phyloP scores from a whole-genome alignment of 163 green algal species.

The Prototheca wickerhamii region DNA sequence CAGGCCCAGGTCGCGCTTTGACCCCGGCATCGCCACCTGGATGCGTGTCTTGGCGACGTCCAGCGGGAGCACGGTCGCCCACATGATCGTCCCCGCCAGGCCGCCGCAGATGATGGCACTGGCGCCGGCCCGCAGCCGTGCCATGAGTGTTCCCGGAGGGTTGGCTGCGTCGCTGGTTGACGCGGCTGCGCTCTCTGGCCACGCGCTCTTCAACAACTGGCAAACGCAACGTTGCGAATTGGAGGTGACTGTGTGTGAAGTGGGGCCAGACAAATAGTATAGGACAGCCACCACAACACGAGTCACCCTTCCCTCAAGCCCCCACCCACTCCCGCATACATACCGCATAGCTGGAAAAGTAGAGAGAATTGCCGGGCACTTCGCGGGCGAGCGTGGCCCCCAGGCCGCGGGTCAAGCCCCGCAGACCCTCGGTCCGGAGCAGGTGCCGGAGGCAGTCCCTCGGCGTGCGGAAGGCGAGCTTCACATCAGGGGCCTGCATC shows the following conservation, averaged over 20 bases:
- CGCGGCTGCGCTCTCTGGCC: not conserved
- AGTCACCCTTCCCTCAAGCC: not conserved
- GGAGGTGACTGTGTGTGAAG: too few relatives aligned
- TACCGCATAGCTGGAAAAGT: conserved; percentile 63
- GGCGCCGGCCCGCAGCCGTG: conserved; percentile 18
- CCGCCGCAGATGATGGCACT: conserved; percentile 63
- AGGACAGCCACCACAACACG: not conserved
- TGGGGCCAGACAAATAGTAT: too few relatives aligned
- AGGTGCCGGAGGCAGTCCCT: conserved; percentile 44
- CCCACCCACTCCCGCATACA: not conserved
- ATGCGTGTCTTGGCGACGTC: conserved; percentile 85
- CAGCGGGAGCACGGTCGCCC: conserved; percentile 68
- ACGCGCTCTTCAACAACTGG: conserved; percentile 9
- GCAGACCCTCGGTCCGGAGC: conserved; percentile 45
- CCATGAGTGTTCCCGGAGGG: not conserved
- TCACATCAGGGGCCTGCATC: conserved; percentile 33
- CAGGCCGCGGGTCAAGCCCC: conserved; percentile 62
- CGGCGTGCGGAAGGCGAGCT: conserved; percentile 27
- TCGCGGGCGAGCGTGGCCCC: conserved; percentile 57
- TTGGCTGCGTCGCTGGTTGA: too few relatives aligned
- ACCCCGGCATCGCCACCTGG: conserved; percentile 60
- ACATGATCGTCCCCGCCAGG: conserved; percentile 65
- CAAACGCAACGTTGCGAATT: not conserved
- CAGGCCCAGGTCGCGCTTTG: conserved; percentile 42
- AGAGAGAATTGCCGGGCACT: conserved; percentile 72